These are phyloP conservation scores for Oleoguttula mirabilis DNA, from an alignment of 495 filamentous ascomycete species.

Conservation along the genomic window DNA sequence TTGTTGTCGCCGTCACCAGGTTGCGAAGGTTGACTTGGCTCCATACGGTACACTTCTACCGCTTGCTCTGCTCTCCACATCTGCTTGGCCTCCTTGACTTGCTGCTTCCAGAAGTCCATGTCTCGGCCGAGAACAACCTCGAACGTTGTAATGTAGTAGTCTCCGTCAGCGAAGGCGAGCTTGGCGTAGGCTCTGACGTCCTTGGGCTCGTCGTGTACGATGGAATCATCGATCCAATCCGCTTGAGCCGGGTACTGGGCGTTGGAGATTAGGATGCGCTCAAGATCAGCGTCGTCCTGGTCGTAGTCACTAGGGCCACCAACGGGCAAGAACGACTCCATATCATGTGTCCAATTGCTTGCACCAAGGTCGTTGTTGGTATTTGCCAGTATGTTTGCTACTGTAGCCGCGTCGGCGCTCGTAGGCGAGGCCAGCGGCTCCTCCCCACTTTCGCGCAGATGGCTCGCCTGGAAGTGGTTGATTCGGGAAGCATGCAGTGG, in stretches of 20 bases:
- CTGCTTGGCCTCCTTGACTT: background rate
- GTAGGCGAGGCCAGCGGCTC: constrained; percentile 4
- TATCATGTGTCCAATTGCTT: too few species aligned
- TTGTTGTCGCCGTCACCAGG: constrained; percentile 5
- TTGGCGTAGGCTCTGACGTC: constrained; percentile 49
- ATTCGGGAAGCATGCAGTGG: background rate
- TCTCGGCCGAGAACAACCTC: constrained; percentile 55
- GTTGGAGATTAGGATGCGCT: background rate
- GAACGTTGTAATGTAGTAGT: constrained; percentile 62
- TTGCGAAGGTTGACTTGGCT: constrained; percentile 15
- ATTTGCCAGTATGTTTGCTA: constrained; percentile 6
- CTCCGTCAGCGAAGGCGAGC: constrained; percentile 57
- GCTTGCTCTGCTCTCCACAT: constrained; percentile 3
- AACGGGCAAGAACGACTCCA: background rate
- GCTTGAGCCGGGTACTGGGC: background rate
- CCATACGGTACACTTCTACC: constrained; percentile 10
- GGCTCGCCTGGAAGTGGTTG: constrained; percentile 2
- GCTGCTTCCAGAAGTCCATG: constrained; percentile 23
- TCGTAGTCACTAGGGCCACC: background rate
- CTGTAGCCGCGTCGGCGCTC: background rate
- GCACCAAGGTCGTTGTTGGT: background rate
- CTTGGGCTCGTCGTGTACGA: background rate
- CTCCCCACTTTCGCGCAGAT: constrained; percentile 4
- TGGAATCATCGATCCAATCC: background rate
- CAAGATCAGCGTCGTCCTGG: background rate